Evolutionary conservation across 306 rosid species (phyloP).

Genomic region (Cucurbita ficifolia): DNA sequence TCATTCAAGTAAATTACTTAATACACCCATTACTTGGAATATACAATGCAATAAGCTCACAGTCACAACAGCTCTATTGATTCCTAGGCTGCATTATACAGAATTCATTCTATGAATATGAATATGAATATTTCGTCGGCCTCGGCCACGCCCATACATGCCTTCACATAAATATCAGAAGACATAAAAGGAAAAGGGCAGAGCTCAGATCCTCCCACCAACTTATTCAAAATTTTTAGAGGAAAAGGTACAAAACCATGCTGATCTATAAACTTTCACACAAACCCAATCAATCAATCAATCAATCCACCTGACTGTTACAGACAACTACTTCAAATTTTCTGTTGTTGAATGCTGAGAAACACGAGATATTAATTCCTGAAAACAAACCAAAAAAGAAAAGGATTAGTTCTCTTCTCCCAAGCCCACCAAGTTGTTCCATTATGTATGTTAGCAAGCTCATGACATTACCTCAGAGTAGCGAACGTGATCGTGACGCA

Average conservation of each 20-base stretch:
- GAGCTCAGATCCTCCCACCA: background rate
- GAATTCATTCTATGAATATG: background rate
- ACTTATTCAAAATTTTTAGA: background rate
- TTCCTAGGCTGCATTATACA: conserved; percentile 3
- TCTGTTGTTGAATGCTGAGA: conserved; percentile 42
- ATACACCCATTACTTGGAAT: background rate
- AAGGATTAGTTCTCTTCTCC: conserved; percentile 1
- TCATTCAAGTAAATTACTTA: background rate
- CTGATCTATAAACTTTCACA: background rate
- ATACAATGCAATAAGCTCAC: background rate
- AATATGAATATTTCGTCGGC: background rate
- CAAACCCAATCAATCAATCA: background rate
- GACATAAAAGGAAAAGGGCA: conserved; percentile 2
- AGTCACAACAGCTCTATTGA: background rate
- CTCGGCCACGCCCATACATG: background rate
- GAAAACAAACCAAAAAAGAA: conserved; percentile 10
- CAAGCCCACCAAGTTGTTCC: background rate
- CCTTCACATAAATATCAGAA: conserved; percentile 8
- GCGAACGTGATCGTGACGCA: conserved; percentile 53
- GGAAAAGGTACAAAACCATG: background rate
- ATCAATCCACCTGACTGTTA: background rate
- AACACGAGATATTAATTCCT: conserved; percentile 55
- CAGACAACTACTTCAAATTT: conserved; percentile 1
- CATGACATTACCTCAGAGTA: conserved; percentile 68
- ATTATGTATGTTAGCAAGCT: conserved; percentile 3